Evolutionary conservation across 2,329 filamentous ascomycete species (phyloP), one percentile per base, ranked within the genome.

Genomic region (Neopestalotiopsis rosae): DNA sequence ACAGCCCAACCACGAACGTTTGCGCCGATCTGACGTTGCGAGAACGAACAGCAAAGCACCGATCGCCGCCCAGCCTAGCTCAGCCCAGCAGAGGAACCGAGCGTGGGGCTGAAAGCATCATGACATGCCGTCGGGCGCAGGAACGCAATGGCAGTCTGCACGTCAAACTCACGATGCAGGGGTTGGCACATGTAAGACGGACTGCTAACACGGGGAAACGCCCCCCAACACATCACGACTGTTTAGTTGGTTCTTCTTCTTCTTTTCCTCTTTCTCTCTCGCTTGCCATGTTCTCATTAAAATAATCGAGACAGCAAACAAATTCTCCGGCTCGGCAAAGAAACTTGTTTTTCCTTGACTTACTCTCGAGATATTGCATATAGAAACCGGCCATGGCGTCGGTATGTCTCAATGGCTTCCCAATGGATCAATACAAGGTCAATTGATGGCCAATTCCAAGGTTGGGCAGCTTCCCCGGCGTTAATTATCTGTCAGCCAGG

Each of bases 301-400:
- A 52, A 70, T 66, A 65, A 67, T 52, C 7, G 59, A 68, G 62
- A 49, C 34, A 42, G 45, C 68, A 30, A 62, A 34, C 63, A 61
- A 71, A 58, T 67, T 62, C 65, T 67, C 68, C 71, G 69, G 71
- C 71, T 42, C 72, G 74, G 69, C 56, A 68, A 70, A 68, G 20
- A 57, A 72, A 70, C 75, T 62, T 63, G 74, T 52, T 17, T 28
- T 52, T 20, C 45, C 10, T 38, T 38, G 34, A 91, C 90, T 89
- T 90, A 92, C 91, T 92, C 79, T 91, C 89, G 73, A 92, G 85
- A 79, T 93, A 93, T 76, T 92, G 90, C 86, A 91, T 91, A 77
- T 91, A 91, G 77, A 90, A 91, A 72, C 89, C 89, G 75, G 84
- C 85, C 89, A 91, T 91, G 71, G 74, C 86, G 79, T 68, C 73